A percentile compares a stretch with the other conserved stretches of the same genome.
These are phyloP conservation scores for Debaryomyces prosopidis DNA, from an alignment of 805 yeast genomes.

Conservation along the genomic window DNA sequence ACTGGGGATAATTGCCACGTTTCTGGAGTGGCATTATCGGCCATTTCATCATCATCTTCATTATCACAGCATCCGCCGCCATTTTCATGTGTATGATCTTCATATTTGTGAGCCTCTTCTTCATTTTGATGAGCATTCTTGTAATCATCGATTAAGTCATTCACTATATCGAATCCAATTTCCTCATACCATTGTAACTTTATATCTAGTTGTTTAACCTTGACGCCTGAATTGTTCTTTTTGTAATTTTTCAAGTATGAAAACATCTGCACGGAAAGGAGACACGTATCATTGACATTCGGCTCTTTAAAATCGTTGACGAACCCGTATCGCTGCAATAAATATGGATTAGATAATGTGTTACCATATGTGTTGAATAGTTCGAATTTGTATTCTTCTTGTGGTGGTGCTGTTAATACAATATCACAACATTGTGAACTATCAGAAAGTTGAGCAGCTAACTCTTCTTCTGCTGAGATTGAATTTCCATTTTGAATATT, in stretches of 20 bases:
- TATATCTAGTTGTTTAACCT: conserved; percentile 29
- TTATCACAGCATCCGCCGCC: conserved; percentile 13
- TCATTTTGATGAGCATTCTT: conserved; percentile 8
- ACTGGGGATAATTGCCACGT: conserved; percentile 48
- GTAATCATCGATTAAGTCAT: conserved; percentile 18
- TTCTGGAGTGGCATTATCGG: conserved; percentile 25
- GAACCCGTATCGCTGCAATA: conserved; percentile 81
- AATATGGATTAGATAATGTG: conserved; percentile 60
- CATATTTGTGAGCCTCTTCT: conserved; percentile 4
- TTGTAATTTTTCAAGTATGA: conserved; percentile 25
- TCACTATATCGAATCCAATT: conserved; percentile 41
- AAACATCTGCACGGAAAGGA: conserved; percentile 54
- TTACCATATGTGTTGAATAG: conserved; percentile 81
- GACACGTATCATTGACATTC: conserved; percentile 52
- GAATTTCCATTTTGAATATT: background rate
- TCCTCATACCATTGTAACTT: conserved; percentile 52
- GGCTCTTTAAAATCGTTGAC: conserved; percentile 51
- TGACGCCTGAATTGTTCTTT: conserved; percentile 21
- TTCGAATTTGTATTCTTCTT: conserved; percentile 49
- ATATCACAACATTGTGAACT: conserved; percentile 69
- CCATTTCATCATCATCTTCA: conserved; percentile 16
- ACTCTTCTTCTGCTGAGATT: conserved; percentile 9
- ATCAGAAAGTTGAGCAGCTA: conserved; percentile 35
- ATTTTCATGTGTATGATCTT: conserved; percentile 13
- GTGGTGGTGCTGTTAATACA: conserved; percentile 44